phyloP scores from a whole-genome alignment of 345 rosid genomes.

The Gossypioides kirkii region DNA sequence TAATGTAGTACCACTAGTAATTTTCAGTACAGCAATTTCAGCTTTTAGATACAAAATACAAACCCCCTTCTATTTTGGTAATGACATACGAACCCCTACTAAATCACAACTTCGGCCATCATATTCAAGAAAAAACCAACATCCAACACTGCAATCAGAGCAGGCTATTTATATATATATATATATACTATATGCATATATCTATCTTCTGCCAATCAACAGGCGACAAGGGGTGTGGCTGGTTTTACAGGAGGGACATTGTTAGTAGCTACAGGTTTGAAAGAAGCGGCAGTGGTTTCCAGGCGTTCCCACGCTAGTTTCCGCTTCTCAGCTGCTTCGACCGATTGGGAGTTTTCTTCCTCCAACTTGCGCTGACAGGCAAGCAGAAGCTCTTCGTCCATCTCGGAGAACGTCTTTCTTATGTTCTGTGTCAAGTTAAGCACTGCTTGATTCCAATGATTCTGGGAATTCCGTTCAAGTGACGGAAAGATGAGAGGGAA shows the following conservation, averaged over 20 bases:
- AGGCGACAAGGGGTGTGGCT: conserved; percentile 39
- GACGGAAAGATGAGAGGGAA: conserved; percentile 53
- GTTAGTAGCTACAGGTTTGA: conserved; percentile 26
- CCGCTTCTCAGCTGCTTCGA: conserved; percentile 49
- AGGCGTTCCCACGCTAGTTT: conserved; percentile 59
- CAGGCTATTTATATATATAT: background rate
- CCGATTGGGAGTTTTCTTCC: conserved; percentile 41
- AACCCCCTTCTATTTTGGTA: too few relatives aligned
- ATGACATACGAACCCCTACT: conserved; percentile 11
- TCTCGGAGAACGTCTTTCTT: conserved; percentile 51
- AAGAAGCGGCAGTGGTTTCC: conserved; percentile 41
- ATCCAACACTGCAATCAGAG: conserved; percentile 14
- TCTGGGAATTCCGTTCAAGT: conserved; percentile 52
- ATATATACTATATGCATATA: background rate
- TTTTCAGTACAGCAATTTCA: conserved; percentile 26
- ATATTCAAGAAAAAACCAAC: conserved; percentile 19
- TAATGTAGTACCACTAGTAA: background rate
- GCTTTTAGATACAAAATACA: conserved; percentile 15
- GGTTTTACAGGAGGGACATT: conserved; percentile 32
- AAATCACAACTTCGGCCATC: conserved; percentile 12
- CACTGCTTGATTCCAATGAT: conserved; percentile 77
- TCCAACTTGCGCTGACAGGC: conserved; percentile 49
- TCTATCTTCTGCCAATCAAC: conserved; percentile 30
- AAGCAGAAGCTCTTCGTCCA: conserved; percentile 59
- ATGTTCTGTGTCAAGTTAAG: conserved; percentile 59